Evolutionary conservation across 1,284 basidiomycete genomes (phyloP).

Genomic region (Gomphus bonarii): DNA sequence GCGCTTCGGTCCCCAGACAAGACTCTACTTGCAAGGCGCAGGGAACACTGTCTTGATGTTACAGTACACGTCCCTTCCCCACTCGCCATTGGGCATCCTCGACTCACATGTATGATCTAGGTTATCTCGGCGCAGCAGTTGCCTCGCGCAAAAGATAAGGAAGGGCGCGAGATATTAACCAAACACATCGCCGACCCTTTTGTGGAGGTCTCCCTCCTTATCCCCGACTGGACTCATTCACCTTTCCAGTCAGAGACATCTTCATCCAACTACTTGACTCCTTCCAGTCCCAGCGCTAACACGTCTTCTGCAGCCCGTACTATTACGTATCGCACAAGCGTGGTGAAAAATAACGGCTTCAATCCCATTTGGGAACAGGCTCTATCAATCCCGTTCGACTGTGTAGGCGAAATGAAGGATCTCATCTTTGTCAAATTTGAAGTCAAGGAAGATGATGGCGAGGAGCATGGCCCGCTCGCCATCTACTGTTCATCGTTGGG

Average conservation of each 20-base stretch:
- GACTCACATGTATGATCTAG: conserved; percentile 23
- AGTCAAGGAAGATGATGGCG: conserved; percentile 54
- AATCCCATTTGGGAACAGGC: conserved; percentile 82
- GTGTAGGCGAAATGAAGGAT: conserved; percentile 68
- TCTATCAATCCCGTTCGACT: conserved; percentile 61
- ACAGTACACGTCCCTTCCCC: conserved; percentile 30
- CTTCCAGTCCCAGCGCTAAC: conserved; percentile 17
- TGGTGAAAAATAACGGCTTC: conserved; percentile 78
- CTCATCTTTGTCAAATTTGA: conserved; percentile 76
- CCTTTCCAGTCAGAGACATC: conserved; percentile 17
- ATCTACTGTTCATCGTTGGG: conserved; percentile 61
- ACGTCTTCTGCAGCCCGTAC: conserved; percentile 33
- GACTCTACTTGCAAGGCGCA: conserved; percentile 43
- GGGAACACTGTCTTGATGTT: conserved; percentile 55
- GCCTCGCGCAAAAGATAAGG: conserved; percentile 61
- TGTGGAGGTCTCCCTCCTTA: conserved; percentile 69
- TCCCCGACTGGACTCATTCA: conserved; percentile 57
- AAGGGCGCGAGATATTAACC: conserved; percentile 51
- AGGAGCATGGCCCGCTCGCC: conserved; percentile 48
- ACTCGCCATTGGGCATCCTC: neutral
- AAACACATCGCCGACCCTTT: conserved; percentile 60
- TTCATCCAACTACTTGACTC: neutral
- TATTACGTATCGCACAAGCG: conserved; percentile 43
- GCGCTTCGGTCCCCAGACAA: conserved; percentile 63
- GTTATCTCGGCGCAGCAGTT: conserved; percentile 93